Percentiles rank a stretch among this genome's conserved stretches.
Conservation (phyloP, 768 basidiomycete species). For the Fistulinella prunicolor region DNA sequence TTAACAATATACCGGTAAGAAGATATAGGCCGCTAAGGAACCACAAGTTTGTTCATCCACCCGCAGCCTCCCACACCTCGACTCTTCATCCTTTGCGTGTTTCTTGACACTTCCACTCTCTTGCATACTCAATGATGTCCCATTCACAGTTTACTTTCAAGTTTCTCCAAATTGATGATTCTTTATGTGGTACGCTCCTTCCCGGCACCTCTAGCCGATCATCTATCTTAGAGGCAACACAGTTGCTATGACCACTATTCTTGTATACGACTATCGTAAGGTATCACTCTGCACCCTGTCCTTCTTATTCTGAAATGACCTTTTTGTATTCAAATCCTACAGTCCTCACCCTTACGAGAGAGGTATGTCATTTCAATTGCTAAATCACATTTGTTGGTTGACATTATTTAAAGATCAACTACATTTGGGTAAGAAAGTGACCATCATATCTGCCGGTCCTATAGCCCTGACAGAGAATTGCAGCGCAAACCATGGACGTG, state of each 20-base stretch:
- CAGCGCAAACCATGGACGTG: conserved; percentile 12
- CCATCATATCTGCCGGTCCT: neutral
- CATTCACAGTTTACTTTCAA: neutral
- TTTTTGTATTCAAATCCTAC: too few relatives aligned
- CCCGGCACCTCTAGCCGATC: neutral
- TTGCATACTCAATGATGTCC: neutral
- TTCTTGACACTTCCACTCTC: neutral
- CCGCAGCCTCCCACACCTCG: too few relatives aligned
- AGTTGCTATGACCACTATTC: conserved; percentile 5
- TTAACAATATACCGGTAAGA: too few relatives aligned
- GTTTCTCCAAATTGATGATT: neutral
- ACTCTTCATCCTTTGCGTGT: too few relatives aligned
- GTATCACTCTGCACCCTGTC: too few relatives aligned
- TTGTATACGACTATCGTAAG: conserved; percentile 20
- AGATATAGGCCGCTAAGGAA: too few relatives aligned
- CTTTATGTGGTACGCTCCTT: neutral
- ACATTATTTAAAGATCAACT: conserved; percentile 3
- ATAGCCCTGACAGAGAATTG: neutral
- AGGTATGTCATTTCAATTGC: neutral
- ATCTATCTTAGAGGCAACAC: neutral
- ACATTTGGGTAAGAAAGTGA: conserved; percentile 11
- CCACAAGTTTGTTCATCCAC: too few relatives aligned
- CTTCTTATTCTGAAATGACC: too few relatives aligned
- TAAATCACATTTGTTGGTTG: neutral
- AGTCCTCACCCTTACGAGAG: conserved; percentile 14